Conservation (phyloP, 805 yeast species). For the Tetrapisispora pingtungensis region DNA sequence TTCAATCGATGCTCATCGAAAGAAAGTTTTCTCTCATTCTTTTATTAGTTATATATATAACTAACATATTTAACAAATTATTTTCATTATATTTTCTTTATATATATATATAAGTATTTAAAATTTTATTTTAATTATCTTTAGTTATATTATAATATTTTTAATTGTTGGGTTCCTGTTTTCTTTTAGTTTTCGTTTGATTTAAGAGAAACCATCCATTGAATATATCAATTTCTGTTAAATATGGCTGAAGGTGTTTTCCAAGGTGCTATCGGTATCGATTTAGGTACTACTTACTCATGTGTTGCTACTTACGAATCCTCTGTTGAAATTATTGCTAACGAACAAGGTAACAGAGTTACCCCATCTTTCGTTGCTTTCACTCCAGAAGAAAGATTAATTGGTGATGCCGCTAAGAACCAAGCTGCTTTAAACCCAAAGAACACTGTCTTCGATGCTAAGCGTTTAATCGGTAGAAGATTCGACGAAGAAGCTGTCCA, state of each 20-base stretch:
- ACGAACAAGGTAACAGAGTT: conserved; percentile 80
- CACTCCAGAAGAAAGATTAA: conserved; percentile 58
- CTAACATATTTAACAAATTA: too few species aligned
- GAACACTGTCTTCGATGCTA: conserved; percentile 75
- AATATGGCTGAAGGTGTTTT: conserved; percentile 92
- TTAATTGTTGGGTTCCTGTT: not conserved
- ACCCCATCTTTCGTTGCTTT: conserved; percentile 76
- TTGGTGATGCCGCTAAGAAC: conserved; percentile 46
- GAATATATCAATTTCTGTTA: not conserved
- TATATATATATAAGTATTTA: too few species aligned
- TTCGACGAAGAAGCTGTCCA: conserved; percentile 68
- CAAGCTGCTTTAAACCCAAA: conserved; percentile 73
- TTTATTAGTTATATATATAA: not conserved
- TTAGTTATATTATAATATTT: not conserved
- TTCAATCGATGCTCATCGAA: not conserved
- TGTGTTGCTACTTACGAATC: conserved; percentile 73
- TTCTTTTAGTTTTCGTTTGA: not conserved
- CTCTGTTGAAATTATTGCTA: conserved; percentile 70
- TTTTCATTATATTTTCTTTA: too few species aligned
- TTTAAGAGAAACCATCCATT: not conserved
- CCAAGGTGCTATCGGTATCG: conserved; percentile 99
- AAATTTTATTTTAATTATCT: too few species aligned
- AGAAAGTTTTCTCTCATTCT: not conserved
- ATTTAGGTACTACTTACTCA: conserved; percentile 56
- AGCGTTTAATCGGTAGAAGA: conserved; percentile 74